A percentile compares a stretch with the other conserved stretches of the same genome.
phyloP scores from a whole-genome alignment of 2,329 filamentous ascomycete species.

The Penicillium hordei region DNA sequence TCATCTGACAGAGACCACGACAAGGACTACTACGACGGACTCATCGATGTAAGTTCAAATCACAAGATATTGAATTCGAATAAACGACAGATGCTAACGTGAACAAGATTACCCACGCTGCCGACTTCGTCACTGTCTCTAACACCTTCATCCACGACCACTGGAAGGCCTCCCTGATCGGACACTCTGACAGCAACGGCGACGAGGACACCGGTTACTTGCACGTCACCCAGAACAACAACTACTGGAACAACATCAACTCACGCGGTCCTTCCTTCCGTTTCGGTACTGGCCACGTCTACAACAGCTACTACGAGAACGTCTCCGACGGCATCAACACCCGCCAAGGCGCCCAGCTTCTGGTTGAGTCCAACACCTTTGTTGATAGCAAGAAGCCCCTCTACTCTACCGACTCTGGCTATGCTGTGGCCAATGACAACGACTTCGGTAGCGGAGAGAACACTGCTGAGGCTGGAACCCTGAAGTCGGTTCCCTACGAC shows the following conservation, averaged over 20 bases:
- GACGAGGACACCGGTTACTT: constrained; percentile 62
- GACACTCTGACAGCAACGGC: constrained; percentile 60
- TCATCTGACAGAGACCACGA: constrained; percentile 58
- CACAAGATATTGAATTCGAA: not conserved
- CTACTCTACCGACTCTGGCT: constrained; percentile 50
- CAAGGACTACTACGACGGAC: constrained; percentile 71
- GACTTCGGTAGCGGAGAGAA: constrained; percentile 51
- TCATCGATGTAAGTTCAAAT: constrained; percentile 51
- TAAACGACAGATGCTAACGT: not conserved
- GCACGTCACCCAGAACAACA: constrained; percentile 65
- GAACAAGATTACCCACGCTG: constrained; percentile 55
- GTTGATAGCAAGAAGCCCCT: constrained; percentile 47
- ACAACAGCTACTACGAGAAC: constrained; percentile 54
- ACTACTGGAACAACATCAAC: constrained; percentile 65
- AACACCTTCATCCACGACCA: constrained; percentile 58
- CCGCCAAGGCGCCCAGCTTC: constrained; percentile 57
- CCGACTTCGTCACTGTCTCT: constrained; percentile 58
- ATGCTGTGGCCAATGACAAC: constrained; percentile 48
- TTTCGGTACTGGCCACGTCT: constrained; percentile 65
- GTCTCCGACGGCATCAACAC: constrained; percentile 57
- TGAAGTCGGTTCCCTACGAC: constrained; percentile 54
- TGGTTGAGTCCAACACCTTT: constrained; percentile 58
- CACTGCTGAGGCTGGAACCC: constrained; percentile 52
- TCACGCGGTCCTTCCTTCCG: constrained; percentile 63
- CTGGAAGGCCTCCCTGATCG: constrained; percentile 61